These are phyloP conservation scores for Polysphondylium violaceum DNA, from an alignment of 78 protist species.

Conservation along the genomic window DNA sequence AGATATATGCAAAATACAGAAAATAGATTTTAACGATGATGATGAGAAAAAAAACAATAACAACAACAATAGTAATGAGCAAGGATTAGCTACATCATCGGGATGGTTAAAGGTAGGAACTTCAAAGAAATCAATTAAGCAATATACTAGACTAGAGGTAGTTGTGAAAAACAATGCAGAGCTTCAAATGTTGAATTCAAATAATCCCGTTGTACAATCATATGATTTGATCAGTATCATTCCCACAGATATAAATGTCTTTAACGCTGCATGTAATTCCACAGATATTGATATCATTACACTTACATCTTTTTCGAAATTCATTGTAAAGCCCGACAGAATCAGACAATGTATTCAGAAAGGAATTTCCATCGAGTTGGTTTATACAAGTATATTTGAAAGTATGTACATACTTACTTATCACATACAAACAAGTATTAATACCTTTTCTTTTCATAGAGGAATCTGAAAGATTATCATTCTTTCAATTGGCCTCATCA, in stretches of 20 bases:
- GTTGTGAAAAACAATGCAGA: constrained; percentile 40
- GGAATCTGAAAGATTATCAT: neutral
- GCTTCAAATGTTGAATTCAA: constrained; percentile 14
- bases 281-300: constrained; percentile 57
- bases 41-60: no score
- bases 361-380: constrained; percentile 52
- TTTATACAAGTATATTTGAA: constrained; percentile 8
- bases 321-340: constrained; percentile 25
- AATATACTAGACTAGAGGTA: constrained; percentile 55
- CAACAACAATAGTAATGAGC: no score
- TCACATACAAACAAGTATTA: neutral
- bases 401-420: neutral
- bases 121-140: constrained; percentile 18
- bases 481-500: constrained; percentile 11
- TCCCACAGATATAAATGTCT: constrained; percentile 2
- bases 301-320: constrained; percentile 1
- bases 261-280: constrained; percentile 56
- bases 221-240: constrained; percentile 42
- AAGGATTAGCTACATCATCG: no score
- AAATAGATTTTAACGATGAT: neutral
- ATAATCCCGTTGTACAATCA: constrained; percentile 39
- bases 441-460: no score
- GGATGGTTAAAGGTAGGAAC: constrained; percentile 55
- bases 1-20: constrained; percentile 18
- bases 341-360: constrained; percentile 52